Percentiles rank a stretch among this genome's conserved stretches.
phyloP scores from a whole-genome alignment of 108 stramenopile species.

The Skeletonema costatum region DNA sequence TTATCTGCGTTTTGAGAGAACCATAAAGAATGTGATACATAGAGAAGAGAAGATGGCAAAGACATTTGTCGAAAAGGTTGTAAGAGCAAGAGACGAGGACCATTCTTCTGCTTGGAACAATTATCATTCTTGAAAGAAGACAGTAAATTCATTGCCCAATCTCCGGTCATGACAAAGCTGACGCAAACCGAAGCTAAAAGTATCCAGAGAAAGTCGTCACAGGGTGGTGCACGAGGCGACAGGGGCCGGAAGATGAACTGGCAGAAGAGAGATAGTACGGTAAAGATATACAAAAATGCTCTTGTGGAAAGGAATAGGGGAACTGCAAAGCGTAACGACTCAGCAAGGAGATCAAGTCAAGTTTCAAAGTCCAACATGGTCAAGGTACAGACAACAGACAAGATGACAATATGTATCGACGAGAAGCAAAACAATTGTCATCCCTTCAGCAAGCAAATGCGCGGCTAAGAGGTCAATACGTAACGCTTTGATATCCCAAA shows the following conservation, averaged over 20 bases:
- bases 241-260: not conserved
- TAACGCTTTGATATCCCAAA: constrained; percentile 31
- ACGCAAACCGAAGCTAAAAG: not conserved
- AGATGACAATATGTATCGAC: not conserved
- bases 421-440: constrained; percentile 10
- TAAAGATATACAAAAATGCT: not conserved
- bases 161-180: too few species aligned
- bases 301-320: not conserved
- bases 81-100: constrained; percentile 19
- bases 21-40: constrained; percentile 30
- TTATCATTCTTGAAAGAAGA: constrained; percentile 1
- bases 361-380: not conserved
- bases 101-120: constrained; percentile 26
- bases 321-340: not conserved
- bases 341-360: not conserved
- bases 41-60: constrained; percentile 43
- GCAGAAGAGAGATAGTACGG: not conserved
- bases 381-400: not conserved
- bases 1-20: constrained; percentile 38
- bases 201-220: not conserved
- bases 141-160: not conserved
- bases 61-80: constrained; percentile 46
- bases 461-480: constrained; percentile 20
- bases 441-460: not conserved
- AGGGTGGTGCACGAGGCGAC: not conserved